phyloP scores from a whole-genome alignment of 768 basidiomycete species.

The Mycena capillaripes region DNA sequence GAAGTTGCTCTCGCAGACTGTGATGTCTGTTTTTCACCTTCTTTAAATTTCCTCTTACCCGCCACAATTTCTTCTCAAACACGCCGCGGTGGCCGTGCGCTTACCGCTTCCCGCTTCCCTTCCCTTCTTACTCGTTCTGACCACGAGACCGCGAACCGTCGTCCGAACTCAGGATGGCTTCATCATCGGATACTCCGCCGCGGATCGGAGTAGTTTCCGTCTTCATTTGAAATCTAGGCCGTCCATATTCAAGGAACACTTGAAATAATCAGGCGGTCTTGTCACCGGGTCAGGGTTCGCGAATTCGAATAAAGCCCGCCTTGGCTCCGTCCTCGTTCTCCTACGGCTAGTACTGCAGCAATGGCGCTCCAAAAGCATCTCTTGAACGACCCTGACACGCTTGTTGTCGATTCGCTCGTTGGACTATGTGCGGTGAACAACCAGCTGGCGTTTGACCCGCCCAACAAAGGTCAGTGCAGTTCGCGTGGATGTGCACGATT shows the following conservation, averaged over 20 bases:
- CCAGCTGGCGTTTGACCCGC: slow-evolving; percentile 74
- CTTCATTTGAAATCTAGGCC: too few relatives aligned
- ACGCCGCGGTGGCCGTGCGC: too few relatives aligned
- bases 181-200: neutral
- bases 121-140: too few relatives aligned
- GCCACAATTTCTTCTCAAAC: too few relatives aligned
- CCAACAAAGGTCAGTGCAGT: slow-evolving; percentile 72
- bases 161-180: too few relatives aligned
- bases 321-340: neutral
- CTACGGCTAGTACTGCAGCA: neutral
- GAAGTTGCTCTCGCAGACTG: too few relatives aligned
- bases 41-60: too few relatives aligned
- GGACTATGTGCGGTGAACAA: slow-evolving; percentile 84
- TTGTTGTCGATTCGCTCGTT: slow-evolving; percentile 84
- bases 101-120: too few relatives aligned
- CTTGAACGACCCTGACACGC: slow-evolving; percentile 74
- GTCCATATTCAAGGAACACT: too few relatives aligned
- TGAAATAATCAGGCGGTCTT: slow-evolving; percentile 24
- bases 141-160: too few relatives aligned
- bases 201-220: neutral
- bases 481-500: slow-evolving; percentile 26
- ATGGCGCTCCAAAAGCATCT: slow-evolving; percentile 75
- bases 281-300: neutral
- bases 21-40: too few relatives aligned
- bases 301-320: neutral